Conservation (phyloP, 1,139 yeast genomes). For the Cylindricascospora bacillispora region DNA sequence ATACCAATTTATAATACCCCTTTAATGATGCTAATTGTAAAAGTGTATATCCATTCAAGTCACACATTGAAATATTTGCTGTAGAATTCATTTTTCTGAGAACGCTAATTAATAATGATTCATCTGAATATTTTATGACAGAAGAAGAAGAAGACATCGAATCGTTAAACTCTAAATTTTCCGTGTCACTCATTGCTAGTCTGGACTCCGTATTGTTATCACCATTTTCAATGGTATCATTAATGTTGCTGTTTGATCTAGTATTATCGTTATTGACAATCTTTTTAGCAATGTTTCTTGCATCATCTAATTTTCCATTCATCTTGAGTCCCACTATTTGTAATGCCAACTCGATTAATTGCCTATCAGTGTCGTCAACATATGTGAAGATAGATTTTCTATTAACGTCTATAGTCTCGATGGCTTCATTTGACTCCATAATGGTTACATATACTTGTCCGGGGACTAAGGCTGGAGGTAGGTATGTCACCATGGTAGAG, state of each 20-base stretch:
- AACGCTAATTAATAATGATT: constrained; percentile 46
- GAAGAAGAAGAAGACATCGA: not conserved
- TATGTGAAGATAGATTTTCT: constrained; percentile 52
- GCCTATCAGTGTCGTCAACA: constrained; percentile 82
- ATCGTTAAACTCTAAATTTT: no score
- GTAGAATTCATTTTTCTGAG: constrained; percentile 36
- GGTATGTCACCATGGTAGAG: constrained; percentile 73
- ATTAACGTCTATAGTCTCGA: constrained; percentile 4
- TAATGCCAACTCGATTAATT: constrained; percentile 75
- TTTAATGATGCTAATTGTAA: constrained; percentile 67
- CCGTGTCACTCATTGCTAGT: no score
- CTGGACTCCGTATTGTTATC: no score
- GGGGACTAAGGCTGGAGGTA: constrained; percentile 74
- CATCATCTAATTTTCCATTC: constrained; percentile 88
- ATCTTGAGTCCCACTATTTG: constrained; percentile 87
- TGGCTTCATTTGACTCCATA: constrained; percentile 28
- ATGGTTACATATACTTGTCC: constrained; percentile 83
- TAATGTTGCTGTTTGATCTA: constrained; percentile 59
- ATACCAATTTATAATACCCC: constrained; percentile 48
- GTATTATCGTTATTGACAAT: constrained; percentile 40
- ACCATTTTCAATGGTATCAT: constrained; percentile 3
- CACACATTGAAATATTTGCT: constrained; percentile 68
- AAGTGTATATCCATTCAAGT: constrained; percentile 70
- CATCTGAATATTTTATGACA: constrained; percentile 26
- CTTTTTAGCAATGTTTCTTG: constrained; percentile 72